Percentiles rank a stretch among this genome's conserved stretches.
Conservation (phyloP, 257 asterid species). For the Solanum gracilifrons region DNA sequence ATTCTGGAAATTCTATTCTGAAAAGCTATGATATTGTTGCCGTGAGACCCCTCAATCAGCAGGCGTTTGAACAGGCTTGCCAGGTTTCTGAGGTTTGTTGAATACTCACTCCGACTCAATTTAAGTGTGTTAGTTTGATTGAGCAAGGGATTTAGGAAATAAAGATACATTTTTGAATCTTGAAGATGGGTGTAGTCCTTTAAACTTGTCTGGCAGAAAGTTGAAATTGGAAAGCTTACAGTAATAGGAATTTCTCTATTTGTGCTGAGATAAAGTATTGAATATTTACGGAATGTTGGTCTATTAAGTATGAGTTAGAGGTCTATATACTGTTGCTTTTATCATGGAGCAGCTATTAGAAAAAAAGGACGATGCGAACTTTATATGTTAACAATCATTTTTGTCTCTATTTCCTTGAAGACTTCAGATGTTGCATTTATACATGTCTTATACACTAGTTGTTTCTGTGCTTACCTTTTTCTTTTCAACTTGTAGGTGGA, state of each 20-base stretch:
- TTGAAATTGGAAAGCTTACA: neutral
- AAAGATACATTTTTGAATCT: neutral
- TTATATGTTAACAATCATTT: neutral
- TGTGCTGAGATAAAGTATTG: neutral
- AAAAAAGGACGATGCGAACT: neutral
- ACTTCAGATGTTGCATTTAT: neutral
- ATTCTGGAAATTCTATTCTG: constrained; percentile 58
- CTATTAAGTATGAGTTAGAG: neutral
- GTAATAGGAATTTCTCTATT: neutral
- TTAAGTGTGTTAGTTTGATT: neutral
- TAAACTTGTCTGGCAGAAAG: neutral
- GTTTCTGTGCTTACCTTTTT: neutral
- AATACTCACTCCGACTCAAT: neutral
- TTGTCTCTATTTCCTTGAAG: neutral
- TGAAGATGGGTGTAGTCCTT: neutral
- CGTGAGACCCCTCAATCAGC: constrained; percentile 64
- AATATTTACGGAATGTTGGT: neutral
- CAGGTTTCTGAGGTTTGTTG: constrained; percentile 56
- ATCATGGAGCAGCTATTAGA: neutral
- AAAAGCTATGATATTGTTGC: constrained; percentile 70
- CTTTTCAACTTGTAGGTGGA: constrained; percentile 46
- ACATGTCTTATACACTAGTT: neutral
- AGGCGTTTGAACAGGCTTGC: constrained; percentile 70
- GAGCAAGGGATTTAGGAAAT: neutral
- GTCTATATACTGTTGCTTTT: neutral